These are phyloP conservation scores for Boletus sensibilis DNA, from an alignment of 768 basidiomycete genomes.

Conservation along the genomic window DNA sequence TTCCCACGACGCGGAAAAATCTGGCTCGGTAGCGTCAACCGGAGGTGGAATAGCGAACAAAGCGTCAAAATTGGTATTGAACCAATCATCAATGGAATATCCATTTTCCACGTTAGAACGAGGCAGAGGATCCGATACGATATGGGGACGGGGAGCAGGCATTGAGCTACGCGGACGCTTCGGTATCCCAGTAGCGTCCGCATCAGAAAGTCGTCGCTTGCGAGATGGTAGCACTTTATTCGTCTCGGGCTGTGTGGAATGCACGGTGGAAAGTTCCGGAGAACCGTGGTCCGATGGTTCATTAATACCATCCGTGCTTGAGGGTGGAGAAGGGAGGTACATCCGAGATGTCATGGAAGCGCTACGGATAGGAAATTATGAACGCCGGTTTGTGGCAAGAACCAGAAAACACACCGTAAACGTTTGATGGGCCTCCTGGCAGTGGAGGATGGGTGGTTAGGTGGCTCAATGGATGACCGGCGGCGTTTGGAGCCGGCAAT, in stretches of 20 bases:
- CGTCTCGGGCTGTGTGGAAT: not conserved
- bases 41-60: slow-evolving; percentile 30
- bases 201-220: slow-evolving; percentile 41
- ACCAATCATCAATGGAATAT: slow-evolving; percentile 38
- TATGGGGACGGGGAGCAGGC: slow-evolving; percentile 21
- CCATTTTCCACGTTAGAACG: slow-evolving; percentile 13
- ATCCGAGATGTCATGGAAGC: not conserved
- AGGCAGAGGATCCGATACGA: slow-evolving; percentile 34
- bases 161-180: slow-evolving; percentile 31
- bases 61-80: slow-evolving; percentile 23
- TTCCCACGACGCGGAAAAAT: slow-evolving; percentile 28
- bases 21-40: slow-evolving; percentile 25
- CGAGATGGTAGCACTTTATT: slow-evolving; percentile 1
- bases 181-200: slow-evolving; percentile 14
- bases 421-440: slow-evolving; percentile 19
- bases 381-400: fast-evolving
- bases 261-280: not conserved
- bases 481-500: slow-evolving; percentile 24
- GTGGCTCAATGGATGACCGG: not conserved
- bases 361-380: not conserved
- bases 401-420: slow-evolving; percentile 14
- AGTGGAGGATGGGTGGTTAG: not conserved
- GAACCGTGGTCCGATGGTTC: not conserved
- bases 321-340: slow-evolving; percentile 15
- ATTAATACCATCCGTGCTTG: slow-evolving; percentile 4